Percentiles rank a stretch among this genome's conserved stretches.
Conservation (phyloP, 148 eudicot species). For the Selenicereus undatus region DNA sequence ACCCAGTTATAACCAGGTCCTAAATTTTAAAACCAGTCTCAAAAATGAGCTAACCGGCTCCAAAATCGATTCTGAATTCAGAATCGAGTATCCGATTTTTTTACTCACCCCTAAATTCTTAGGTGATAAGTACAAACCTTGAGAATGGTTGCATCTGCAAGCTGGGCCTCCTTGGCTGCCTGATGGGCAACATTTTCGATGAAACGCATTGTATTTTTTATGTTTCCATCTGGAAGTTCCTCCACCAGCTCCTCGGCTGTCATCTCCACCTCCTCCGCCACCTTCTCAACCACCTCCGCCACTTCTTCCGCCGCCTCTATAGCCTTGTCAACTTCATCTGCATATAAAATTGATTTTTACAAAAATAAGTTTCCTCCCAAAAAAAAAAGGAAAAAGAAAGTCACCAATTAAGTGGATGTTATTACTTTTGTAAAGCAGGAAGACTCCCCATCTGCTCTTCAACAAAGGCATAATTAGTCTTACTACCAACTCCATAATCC, state of each 20-base stretch:
- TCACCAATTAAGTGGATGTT: not conserved
- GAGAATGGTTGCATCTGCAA: not conserved
- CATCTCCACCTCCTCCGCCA: not conserved
- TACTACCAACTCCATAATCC: not conserved
- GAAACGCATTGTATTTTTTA: not conserved
- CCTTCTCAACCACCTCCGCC: not conserved
- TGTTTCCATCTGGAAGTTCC: not conserved
- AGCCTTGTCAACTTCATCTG: not conserved
- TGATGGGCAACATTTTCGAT: not conserved
- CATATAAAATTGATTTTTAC: too few relatives aligned
- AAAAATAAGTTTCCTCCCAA: not conserved
- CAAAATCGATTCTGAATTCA: too few relatives aligned
- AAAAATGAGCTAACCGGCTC: too few relatives aligned
- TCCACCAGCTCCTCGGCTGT: not conserved
- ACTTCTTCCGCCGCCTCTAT: not conserved
- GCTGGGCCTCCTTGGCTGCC: not conserved
- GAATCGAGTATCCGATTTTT: too few relatives aligned
- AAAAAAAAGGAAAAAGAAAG: not conserved
- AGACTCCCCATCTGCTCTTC: not conserved
- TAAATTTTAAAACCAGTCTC: too few relatives aligned
- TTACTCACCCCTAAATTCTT: too few relatives aligned
- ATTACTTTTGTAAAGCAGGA: not conserved
- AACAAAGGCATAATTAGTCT: not conserved
- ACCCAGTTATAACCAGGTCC: too few relatives aligned
- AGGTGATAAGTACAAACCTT: not conserved